Evolutionary conservation across 1,284 basidiomycete genomes (phyloP), one percentile per base, ranked within the genome.

Genomic region (Trichosporon sp.): DNA sequence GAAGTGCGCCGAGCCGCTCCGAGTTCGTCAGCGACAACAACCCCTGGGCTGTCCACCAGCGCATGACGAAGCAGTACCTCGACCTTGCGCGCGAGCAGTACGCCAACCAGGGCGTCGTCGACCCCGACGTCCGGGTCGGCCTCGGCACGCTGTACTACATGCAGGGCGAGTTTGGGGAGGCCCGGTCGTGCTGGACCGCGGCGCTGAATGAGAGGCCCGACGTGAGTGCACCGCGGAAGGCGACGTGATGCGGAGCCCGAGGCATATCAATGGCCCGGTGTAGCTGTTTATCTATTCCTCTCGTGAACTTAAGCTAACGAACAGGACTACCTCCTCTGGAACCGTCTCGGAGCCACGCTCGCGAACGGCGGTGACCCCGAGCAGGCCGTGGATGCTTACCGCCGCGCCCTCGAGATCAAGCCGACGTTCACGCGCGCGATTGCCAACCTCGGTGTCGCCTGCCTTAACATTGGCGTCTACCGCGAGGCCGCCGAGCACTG

Each of bases 341-440:
- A 99, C 83, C 87, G 97, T 67, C 86, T 98, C 4, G 97, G 97
- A 2, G 98, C 96, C 1, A 95, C 92, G 5, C 87, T 99, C 48
- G 97, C 96, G 16, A 99, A 99, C 81, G 94, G 94, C 0, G 94
- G 90, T 73, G 92, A 93, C 76, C 93, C 96, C 0, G 97, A 99
- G 83, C 93, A 97, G 82, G 96, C 97, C 2, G 88, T 99, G 40
- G 93, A 93, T 54, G 96, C 95, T 12, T 99, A 99, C 83, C 88
- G 93, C 74, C 91, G 95, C 81, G 97, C 97, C 0, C 86, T 99
- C n/a, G 91, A 91, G 78, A 86, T 98, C 65, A 90, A 96, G 54
- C 97, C 97, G 14, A 96, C 94, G 1, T 99, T 98, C 81, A 98
- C 97, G 0, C 89, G 97, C 11, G 97, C 96, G 5, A 95, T 98